phyloP scores from a whole-genome alignment of 257 asterid genomes.

The Nicotiana otophora region DNA sequence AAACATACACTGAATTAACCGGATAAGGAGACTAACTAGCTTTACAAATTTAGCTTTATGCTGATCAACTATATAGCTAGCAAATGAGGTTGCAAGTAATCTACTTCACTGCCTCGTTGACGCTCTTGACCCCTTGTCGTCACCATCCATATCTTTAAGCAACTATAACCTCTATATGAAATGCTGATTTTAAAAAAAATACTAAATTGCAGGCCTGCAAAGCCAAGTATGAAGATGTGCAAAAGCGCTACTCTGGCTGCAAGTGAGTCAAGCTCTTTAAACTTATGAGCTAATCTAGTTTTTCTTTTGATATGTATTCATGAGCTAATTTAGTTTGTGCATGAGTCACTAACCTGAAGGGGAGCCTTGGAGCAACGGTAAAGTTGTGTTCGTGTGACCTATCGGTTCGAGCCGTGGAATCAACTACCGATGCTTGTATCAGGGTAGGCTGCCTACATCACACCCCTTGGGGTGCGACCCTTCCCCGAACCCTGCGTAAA shows the following conservation, averaged over 20 bases:
- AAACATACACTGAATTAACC: not conserved
- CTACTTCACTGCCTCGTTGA: not conserved
- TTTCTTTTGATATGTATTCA: no score
- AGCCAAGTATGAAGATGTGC: conserved; percentile 66
- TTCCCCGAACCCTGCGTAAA: no score
- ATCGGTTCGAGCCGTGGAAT: no score
- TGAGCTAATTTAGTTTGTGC: no score
- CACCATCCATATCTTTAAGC: not conserved
- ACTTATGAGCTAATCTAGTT: not conserved
- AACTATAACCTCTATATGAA: not conserved
- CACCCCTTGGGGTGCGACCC: no score
- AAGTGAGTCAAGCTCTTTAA: conserved; percentile 38
- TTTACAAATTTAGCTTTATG: not conserved
- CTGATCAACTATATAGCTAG: not conserved
- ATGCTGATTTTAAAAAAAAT: not conserved
- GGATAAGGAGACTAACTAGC: not conserved
- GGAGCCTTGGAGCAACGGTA: no score
- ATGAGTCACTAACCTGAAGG: no score
- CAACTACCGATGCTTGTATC: no score
- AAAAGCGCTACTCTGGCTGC: conserved; percentile 59
- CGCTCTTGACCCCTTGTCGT: not conserved
- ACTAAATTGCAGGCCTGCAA: conserved; percentile 61
- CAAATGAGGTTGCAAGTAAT: not conserved
- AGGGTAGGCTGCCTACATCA: no score
- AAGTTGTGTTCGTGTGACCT: no score